These are phyloP conservation scores for Thelonectria discophora DNA, from an alignment of 2,329 filamentous ascomycete species.

Conservation along the genomic window DNA sequence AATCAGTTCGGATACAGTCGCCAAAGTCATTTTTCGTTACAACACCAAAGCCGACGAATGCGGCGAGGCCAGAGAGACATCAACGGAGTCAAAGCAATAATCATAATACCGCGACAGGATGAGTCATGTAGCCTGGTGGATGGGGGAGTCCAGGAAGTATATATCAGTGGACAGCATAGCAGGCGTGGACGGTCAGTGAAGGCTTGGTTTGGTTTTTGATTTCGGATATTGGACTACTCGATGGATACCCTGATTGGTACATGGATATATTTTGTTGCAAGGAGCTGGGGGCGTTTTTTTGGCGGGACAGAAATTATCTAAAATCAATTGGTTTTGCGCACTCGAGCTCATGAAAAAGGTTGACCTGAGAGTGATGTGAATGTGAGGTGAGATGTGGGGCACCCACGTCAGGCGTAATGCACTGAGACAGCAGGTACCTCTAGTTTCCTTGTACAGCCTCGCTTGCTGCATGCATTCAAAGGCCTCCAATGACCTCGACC, in stretches of 20 bases:
- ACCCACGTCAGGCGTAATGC: neutral
- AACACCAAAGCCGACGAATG: slow-evolving; percentile 18
- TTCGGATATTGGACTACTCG: slow-evolving; percentile 32
- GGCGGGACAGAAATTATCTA: slow-evolving; percentile 4
- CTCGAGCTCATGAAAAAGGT: no score
- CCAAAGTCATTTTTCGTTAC: slow-evolving; percentile 31
- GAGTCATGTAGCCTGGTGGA: slow-evolving; percentile 9
- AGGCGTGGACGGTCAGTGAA: neutral
- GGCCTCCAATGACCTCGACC: slow-evolving; percentile 26
- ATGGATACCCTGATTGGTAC: slow-evolving; percentile 39
- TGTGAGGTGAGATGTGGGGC: neutral
- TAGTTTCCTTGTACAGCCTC: slow-evolving; percentile 19
- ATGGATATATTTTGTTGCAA: slow-evolving; percentile 26
- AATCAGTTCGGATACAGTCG: slow-evolving; percentile 40
- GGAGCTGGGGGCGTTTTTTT: slow-evolving; percentile 36
- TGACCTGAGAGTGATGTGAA: neutral
- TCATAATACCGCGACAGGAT: slow-evolving; percentile 22
- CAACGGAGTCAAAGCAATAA: slow-evolving; percentile 14
- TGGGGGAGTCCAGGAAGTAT: neutral
- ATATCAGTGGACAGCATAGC: slow-evolving; percentile 1
- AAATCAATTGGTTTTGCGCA: no score
- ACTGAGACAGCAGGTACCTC: neutral
- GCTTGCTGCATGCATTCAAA: slow-evolving; percentile 26
- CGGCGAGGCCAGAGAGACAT: slow-evolving; percentile 12
- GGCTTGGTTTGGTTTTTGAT: slow-evolving; percentile 24